Conservation (phyloP, 768 basidiomycete species). For the Rhodotorula graminis region DNA sequence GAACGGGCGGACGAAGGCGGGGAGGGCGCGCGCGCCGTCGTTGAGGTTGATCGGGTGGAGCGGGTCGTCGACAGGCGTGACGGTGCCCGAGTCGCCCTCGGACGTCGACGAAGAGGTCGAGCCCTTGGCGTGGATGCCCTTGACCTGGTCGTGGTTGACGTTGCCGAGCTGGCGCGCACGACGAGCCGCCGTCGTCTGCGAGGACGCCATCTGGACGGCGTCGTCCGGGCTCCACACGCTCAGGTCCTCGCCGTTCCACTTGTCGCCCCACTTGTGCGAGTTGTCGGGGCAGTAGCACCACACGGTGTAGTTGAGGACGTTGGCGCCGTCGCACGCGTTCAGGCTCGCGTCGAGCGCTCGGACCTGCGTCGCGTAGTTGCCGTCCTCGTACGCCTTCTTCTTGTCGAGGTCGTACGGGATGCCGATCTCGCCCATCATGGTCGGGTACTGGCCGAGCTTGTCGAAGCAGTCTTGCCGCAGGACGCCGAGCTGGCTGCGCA, state of each 20-base stretch:
- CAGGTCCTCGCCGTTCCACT: conserved; percentile 94
- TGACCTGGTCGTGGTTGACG: conserved; percentile 1
- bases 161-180: neutral
- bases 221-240: conserved; percentile 83
- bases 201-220: conserved; percentile 11
- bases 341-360: conserved; percentile 49
- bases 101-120: neutral
- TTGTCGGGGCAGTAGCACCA: conserved; percentile 58
- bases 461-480: conserved; percentile 68
- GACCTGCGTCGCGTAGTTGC: conserved; percentile 59
- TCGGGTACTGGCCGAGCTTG: conserved; percentile 64
- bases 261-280: conserved; percentile 83
- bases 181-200: neutral
- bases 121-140: neutral
- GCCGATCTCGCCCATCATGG: conserved; percentile 92
- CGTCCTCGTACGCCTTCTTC: conserved; percentile 72
- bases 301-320: conserved; percentile 49
- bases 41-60: conserved; percentile 53
- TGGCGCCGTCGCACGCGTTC: conserved; percentile 49
- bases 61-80: conserved; percentile 19
- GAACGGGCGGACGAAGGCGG: conserved; percentile 80
- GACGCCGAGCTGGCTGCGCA: conserved; percentile 76
- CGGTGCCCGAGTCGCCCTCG: neutral
- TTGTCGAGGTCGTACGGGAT: conserved; percentile 90
- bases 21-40: conserved; percentile 75